Evolutionary conservation across 1,284 basidiomycete genomes (phyloP).

Genomic region (Ceratobasidium theobromae): DNA sequence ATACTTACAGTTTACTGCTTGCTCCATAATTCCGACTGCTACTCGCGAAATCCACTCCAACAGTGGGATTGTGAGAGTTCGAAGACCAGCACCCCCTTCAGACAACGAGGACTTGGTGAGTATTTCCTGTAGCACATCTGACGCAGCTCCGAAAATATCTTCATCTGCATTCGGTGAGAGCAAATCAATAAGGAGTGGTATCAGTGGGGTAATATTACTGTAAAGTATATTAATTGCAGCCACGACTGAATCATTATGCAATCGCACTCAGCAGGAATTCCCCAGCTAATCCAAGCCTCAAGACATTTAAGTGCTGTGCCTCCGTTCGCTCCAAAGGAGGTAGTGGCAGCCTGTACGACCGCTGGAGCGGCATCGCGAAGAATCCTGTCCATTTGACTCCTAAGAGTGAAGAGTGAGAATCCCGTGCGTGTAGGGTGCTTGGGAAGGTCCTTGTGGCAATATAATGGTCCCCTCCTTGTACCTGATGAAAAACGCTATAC

Average conservation of each 20-base stretch:
- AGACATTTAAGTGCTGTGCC: constrained; percentile 74
- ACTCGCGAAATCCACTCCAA: constrained; percentile 67
- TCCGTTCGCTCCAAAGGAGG: constrained; percentile 46
- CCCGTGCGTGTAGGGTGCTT: too few species aligned
- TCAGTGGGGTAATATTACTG: constrained; percentile 63
- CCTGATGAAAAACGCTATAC: too few species aligned
- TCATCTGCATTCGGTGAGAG: constrained; percentile 59
- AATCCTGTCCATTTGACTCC: constrained; percentile 62
- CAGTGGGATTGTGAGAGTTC: constrained; percentile 71
- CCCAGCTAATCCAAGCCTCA: constrained; percentile 73
- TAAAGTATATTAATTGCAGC: constrained; percentile 22
- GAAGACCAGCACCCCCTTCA: constrained; percentile 51
- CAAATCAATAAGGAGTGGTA: constrained; percentile 63
- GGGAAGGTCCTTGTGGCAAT: too few species aligned
- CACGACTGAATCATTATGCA: too few species aligned
- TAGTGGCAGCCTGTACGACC: constrained; percentile 51
- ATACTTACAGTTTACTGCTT: constrained; percentile 49
- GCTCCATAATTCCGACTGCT: constrained; percentile 57
- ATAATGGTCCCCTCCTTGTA: too few species aligned
- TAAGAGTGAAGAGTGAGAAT: constrained; percentile 44
- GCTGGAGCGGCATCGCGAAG: constrained; percentile 65
- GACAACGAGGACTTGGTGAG: constrained; percentile 70
- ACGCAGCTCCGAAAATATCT: constrained; percentile 59
- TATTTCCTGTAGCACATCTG: constrained; percentile 74
- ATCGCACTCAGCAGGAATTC: constrained; percentile 65